phyloP scores from a whole-genome alignment of 805 yeast genomes.

The Candida vartiovaarae region DNA sequence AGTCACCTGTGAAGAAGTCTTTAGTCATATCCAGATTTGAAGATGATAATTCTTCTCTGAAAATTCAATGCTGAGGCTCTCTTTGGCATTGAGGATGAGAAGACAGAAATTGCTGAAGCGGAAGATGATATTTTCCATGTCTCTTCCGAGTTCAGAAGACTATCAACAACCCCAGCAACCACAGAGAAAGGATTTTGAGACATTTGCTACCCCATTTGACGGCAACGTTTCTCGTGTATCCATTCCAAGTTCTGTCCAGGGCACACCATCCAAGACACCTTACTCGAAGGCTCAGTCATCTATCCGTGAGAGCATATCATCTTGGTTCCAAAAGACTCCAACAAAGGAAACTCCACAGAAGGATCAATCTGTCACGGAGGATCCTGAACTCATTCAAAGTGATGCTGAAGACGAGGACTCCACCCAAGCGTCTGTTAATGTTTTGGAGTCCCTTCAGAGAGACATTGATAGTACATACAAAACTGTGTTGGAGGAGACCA shows the following conservation, averaged over 20 bases:
- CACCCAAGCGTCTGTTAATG: slow-evolving; percentile 9
- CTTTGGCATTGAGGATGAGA: too few species aligned
- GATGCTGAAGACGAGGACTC: slow-evolving; percentile 5
- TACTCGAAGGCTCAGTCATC: not conserved
- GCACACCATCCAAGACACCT: slow-evolving; percentile 9
- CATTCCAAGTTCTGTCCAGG: slow-evolving; percentile 5
- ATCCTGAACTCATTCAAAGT: slow-evolving; percentile 8
- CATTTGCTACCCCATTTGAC: slow-evolving; percentile 7
- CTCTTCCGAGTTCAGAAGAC: not conserved
- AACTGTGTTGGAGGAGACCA: slow-evolving; percentile 20
- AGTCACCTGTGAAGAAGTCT: slow-evolving; percentile 19
- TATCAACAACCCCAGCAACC: too few species aligned
- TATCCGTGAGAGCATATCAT: not conserved
- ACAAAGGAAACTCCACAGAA: not conserved
- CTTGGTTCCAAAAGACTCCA: slow-evolving; percentile 1
- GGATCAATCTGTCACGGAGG: slow-evolving; percentile 3
- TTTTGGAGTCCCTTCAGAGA: slow-evolving; percentile 16
- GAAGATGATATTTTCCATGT: not conserved
- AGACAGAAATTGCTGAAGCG: not conserved
- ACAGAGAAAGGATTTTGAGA: too few species aligned
- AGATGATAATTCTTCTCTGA: slow-evolving; percentile 1
- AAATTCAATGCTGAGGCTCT: not conserved
- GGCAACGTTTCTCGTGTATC: slow-evolving; percentile 9
- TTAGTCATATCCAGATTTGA: slow-evolving; percentile 22
- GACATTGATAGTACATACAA: slow-evolving; percentile 20